phyloP scores from a whole-genome alignment of 1,284 basidiomycete species.

The Ustilago loliicola region DNA sequence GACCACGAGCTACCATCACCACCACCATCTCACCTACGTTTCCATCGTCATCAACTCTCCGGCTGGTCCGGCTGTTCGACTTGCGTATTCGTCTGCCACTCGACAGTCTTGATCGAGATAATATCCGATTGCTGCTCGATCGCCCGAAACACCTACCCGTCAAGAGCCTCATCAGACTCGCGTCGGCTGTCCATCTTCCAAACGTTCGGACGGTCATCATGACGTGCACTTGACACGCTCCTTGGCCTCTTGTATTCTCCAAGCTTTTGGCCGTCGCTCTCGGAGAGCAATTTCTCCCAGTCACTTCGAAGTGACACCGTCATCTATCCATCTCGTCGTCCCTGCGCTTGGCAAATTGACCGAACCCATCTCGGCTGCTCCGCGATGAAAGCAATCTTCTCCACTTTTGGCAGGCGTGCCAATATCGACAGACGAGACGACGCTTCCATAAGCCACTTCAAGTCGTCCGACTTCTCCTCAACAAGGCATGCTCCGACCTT shows the following conservation, averaged over 20 bases:
- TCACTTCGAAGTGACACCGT: background rate
- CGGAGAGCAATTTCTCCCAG: background rate
- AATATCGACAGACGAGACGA: constrained; percentile 18
- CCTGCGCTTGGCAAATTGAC: too few relatives aligned
- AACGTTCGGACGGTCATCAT: background rate
- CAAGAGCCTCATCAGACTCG: too few relatives aligned
- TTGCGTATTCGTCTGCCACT: background rate
- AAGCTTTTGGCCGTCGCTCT: background rate
- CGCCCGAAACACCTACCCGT: too few relatives aligned
- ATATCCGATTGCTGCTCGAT: background rate
- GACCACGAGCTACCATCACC: background rate
- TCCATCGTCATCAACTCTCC: background rate
- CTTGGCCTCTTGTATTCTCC: too few relatives aligned
- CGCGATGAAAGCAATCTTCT: constrained; percentile 41
- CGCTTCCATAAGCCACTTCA: background rate
- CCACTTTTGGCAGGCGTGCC: constrained; percentile 30
- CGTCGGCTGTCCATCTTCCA: background rate
- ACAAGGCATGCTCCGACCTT: background rate
- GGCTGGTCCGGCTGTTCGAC: background rate
- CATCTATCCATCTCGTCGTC: too few relatives aligned
- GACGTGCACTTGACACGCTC: background rate
- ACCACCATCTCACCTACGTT: background rate
- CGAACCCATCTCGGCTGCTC: background rate
- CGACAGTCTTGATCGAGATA: background rate
- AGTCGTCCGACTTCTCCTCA: background rate